phyloP scores from a whole-genome alignment of 208 protist genomes.

The Angomonas deanei region DNA sequence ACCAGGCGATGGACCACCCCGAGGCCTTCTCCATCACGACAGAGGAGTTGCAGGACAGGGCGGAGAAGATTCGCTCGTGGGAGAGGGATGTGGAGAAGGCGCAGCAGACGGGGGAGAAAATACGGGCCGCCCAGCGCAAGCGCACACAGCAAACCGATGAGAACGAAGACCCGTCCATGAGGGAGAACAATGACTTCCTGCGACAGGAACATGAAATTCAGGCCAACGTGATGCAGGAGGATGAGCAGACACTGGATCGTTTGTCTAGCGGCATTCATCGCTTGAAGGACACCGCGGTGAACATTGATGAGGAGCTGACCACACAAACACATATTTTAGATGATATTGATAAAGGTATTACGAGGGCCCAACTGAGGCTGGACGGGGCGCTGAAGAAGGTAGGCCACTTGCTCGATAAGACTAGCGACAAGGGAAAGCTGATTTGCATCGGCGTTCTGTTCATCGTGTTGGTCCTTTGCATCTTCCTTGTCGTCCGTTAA shows the following conservation, averaged over 20 bases:
- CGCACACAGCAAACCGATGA: constrained; percentile 25
- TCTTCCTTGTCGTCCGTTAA: constrained; percentile 53
- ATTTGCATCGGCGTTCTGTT: constrained; percentile 76
- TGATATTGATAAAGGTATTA: constrained; percentile 75
- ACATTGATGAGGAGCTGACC: constrained; percentile 74
- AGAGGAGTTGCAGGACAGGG: constrained; percentile 60
- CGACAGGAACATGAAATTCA: constrained; percentile 64
- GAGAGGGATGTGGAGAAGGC: constrained; percentile 71
- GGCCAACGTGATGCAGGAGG: constrained; percentile 42
- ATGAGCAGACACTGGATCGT: constrained; percentile 69
- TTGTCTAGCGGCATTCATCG: constrained; percentile 61
- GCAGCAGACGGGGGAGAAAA: constrained; percentile 43
- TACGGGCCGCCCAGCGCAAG: constrained; percentile 35
- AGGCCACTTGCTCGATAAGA: constrained; percentile 63
- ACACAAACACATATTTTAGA: constrained; percentile 76
- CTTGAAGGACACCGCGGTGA: constrained; percentile 58
- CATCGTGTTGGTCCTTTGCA: constrained; percentile 58
- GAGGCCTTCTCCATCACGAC: constrained; percentile 68
- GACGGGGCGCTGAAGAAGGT: constrained; percentile 70
- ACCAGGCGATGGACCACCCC: constrained; percentile 73
- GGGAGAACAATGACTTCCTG: constrained; percentile 67
- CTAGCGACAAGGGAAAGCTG: constrained; percentile 73
- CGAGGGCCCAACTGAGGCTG: constrained; percentile 57
- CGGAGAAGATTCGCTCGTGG: constrained; percentile 58
- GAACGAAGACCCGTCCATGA: constrained; percentile 9